Evolutionary conservation across 139 green algal genomes (phyloP), one percentile per base, ranked within the genome.

Genomic region (Chlamydomonas schloesseri): DNA sequence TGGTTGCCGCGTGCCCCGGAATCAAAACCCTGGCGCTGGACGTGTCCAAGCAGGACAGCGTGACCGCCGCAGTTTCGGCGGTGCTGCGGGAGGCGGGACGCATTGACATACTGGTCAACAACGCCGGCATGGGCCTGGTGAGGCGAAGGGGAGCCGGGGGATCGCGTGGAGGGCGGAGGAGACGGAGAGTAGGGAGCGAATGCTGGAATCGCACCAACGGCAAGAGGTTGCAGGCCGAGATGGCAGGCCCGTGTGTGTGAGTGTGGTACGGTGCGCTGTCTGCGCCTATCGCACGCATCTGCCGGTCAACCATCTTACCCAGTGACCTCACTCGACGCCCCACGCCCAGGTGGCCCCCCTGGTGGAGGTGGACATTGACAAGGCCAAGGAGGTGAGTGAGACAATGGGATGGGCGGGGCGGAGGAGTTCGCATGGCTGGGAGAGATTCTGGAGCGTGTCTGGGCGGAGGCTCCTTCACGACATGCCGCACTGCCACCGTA

Each of bases 11-110:
- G 42, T 50, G 42, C 8, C 42, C 42, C 2, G 88, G 82, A 55
- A 78, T 88, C 29, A 57, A 73, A 8, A 87, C 82, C 1, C 55
- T 91, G 87, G 3, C 14, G 28, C 81, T 88, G 33, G 87, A 91
- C 55, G 87, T 91, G 58, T 87, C 87, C 24, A 75, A 62, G 55
- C 55, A 23, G 8, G 50, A 50, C 9, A 89, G 75, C 17, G 74
- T 91, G 17, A 24, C 36, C 28, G 65, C n/a, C 0, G 74, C 83
- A 23, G 62, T 91, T 82, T 62, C 5, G 64, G 65, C 65, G 2
- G 78, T 84, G 29, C 11, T 75, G 2, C n/a, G 42, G 31, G 78
- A 84, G 46, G 65, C 78, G 65, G 78, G 65, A 1, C 65, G 47
- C 46, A 84, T 84, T 65, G 78, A 84, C 46, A 57, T 84, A 17